phyloP scores from a whole-genome alignment of 2,329 filamentous ascomycete species.

The Pseudocercospora vitis region DNA sequence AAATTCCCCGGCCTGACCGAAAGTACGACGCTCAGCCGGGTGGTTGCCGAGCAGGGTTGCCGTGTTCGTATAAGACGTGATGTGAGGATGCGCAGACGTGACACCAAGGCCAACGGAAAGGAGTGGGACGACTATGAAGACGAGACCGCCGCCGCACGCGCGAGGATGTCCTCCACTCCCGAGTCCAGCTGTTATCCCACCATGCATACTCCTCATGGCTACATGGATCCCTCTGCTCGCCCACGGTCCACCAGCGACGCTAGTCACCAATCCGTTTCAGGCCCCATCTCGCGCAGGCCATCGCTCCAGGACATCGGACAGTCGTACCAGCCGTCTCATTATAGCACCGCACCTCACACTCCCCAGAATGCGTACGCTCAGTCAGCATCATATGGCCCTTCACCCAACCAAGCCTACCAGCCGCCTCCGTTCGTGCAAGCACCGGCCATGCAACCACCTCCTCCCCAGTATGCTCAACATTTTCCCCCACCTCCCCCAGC shows the following conservation, averaged over 20 bases:
- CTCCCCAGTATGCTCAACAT: slow-evolving; percentile 31
- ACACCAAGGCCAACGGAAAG: slow-evolving; percentile 63
- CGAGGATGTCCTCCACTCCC: slow-evolving; percentile 45
- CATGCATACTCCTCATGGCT: slow-evolving; percentile 31
- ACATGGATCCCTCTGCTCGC: slow-evolving; percentile 36
- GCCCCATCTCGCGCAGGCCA: slow-evolving; percentile 40
- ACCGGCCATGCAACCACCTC: slow-evolving; percentile 39
- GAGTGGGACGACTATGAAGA: slow-evolving; percentile 68
- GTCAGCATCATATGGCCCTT: slow-evolving; percentile 40
- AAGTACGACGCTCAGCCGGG: slow-evolving; percentile 83
- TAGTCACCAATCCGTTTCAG: slow-evolving; percentile 35
- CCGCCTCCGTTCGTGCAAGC: slow-evolving; percentile 33
- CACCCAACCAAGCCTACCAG: slow-evolving; percentile 31
- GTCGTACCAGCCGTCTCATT: slow-evolving; percentile 42
- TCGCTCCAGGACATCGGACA: slow-evolving; percentile 49
- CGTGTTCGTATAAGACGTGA: slow-evolving; percentile 93
- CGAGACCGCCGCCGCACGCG: slow-evolving; percentile 50
- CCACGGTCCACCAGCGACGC: slow-evolving; percentile 43
- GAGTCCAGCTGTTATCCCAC: slow-evolving; percentile 27
- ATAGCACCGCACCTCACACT: slow-evolving; percentile 43
- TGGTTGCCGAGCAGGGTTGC: slow-evolving; percentile 94
- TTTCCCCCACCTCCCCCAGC: slow-evolving; percentile 29
- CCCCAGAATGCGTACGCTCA: slow-evolving; percentile 41
- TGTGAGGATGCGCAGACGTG: slow-evolving; percentile 84
- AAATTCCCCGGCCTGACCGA: slow-evolving; percentile 94